Evolutionary conservation across 257 asterid species (phyloP), one percentile per base, ranked within the genome.

Genomic region (Fraxinus americana): DNA sequence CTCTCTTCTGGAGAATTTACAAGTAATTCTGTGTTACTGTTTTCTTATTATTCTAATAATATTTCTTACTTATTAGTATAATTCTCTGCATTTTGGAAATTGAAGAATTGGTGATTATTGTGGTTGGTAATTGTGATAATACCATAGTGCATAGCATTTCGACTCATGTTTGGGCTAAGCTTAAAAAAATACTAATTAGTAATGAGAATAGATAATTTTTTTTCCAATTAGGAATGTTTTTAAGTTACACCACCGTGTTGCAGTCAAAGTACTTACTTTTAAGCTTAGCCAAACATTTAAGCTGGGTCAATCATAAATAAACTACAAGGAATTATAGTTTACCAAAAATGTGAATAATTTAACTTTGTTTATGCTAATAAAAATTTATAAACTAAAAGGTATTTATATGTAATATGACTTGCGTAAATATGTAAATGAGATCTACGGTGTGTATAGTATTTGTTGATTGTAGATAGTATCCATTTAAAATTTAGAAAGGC

Each of bases 1-100:
- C 91, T 75, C 82, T 90, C 74, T 82, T 91, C 82, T 95, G 99
- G 99, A 86, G 83, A 83, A 79, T 90, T 48, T 86, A 89, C 87
- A 88, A 84, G 99, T 94, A 84, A 48, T 83, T 48, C 39, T 16
- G 35, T 57, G 67, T 19, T 77, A 81, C 65, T 43, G 14, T 39
- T 65, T 73, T 13, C 69, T 34, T 3, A 17, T 16, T 12, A 10
- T 72, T 32, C 32, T 29, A 38, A 19, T 43, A 16, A 12, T 65
- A 10, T 21, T 21, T 59, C 67, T 21, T 17, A 54, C 5, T 54
- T 57, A 57, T 21, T 30, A n/a, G 10, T 57, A 57, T 57, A 8
- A 1, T 57, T 48, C 21, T 7, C 38, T 73, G 21, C 32, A 21
- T 67, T 54, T 54, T 21, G 7, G 72, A 59, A 38, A n/a, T 77